These are phyloP conservation scores for Entophlyctis luteolus DNA, from an alignment of 192 early-diverging fungal genomes.

Conservation along the genomic window DNA sequence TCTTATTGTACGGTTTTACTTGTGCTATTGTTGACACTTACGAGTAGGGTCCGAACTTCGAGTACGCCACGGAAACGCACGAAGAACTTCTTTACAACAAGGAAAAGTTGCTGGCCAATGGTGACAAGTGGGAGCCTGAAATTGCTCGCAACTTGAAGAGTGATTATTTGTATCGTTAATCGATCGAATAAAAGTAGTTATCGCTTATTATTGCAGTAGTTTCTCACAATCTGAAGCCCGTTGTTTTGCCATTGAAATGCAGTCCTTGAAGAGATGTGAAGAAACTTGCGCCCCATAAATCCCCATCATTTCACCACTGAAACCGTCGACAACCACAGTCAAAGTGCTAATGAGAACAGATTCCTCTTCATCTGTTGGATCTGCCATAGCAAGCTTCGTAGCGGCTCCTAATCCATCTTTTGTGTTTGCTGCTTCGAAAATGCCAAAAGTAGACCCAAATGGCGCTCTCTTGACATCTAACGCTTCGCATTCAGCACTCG, in stretches of 20 bases:
- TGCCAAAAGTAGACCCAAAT: conserved; percentile 59
- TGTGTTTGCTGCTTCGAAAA: conserved; percentile 18
- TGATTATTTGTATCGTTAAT: conserved; percentile 49
- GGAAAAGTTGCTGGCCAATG: conserved; percentile 88
- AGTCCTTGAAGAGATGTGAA: conserved; percentile 38
- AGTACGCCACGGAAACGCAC: conserved; percentile 92
- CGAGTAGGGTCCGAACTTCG: conserved; percentile 83
- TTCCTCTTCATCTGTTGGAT: conserved; percentile 73
- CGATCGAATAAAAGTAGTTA: no score
- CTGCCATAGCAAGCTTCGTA: conserved; percentile 41
- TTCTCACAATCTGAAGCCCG: conserved; percentile 32
- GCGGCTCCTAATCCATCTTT: neutral
- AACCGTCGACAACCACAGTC: conserved; percentile 58
- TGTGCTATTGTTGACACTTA: neutral
- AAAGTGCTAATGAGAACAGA: conserved; percentile 49
- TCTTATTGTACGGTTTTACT: neutral
- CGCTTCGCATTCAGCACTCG: conserved; percentile 27
- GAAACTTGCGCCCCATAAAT: conserved; percentile 47
- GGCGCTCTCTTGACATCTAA: conserved; percentile 50
- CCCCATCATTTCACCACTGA: conserved; percentile 48
- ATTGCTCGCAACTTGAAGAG: conserved; percentile 54
- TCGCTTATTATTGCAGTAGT: conserved; percentile 3
- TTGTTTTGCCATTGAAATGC: conserved; percentile 42
- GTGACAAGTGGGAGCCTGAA: conserved; percentile 92
- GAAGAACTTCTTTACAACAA: conserved; percentile 99